Evolutionary conservation across 805 yeast genomes (phyloP), one percentile per base, ranked within the genome.

Genomic region (Sugiyamaella boreocaroliniensis): DNA sequence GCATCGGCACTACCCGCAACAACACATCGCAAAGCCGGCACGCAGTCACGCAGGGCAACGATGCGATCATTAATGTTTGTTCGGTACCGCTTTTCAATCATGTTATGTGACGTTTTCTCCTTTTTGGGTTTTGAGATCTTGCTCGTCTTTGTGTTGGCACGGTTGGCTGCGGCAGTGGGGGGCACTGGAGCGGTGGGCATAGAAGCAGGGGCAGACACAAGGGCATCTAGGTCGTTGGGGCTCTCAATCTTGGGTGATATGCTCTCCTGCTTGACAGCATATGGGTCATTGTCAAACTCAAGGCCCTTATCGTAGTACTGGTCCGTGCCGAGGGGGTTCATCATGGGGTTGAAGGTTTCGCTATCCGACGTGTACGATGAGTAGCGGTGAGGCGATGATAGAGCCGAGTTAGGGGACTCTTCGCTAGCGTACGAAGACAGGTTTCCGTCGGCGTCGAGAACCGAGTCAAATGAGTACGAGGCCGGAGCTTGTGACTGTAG

Each of bases 81-180:
- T 59, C 95, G 69, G 68, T 87, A 87, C 63, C 85, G 82, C 69
- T 86, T 86, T 64, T 87, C 95, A 59, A 86, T 83, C 74, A 85
- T 80, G 63, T 86, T 86, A 68, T 86, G 95, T 7, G 87, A 77
- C 1, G 82, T 75, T 67, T 83, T 77, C 51, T 77, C 68, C 59
- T 68, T 68, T 53, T 61, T 63, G 11, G 66, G 67, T 54, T 67
- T 67, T 14, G 56, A 45, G 40, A 67, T 58, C 53, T 61, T 65
- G 44, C 60, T 47, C 19, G 52, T 19, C 18, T 48, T 49, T 6
- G 58, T 49, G 29, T 55, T 45, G 1, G 55, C 48, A 22, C 45
- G 37, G 37, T 10, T 32, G 37, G 37, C 12, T 4, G 37, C 37
- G 8, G n/a, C 37, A 9, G 41, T 2, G 6, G 49, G 44, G 26